Conservation (phyloP, 306 rosid genomes). For the Lathyrus sativus region DNA sequence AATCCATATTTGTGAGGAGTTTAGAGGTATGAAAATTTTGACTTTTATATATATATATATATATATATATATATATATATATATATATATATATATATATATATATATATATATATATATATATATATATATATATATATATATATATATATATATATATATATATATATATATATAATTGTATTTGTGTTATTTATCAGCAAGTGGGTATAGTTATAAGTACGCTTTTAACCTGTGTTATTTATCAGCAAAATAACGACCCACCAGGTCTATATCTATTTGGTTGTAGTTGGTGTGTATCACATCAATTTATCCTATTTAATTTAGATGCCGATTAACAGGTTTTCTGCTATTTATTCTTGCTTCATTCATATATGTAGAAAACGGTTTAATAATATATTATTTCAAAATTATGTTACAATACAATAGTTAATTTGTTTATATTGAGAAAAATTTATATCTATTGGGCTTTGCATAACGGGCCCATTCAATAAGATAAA, state of each 20-base stretch:
- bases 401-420: too few species aligned
- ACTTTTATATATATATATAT: too few species aligned
- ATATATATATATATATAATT: not conserved
- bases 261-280: conserved; percentile 16
- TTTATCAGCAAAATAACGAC: conserved; percentile 4
- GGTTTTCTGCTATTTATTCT: conserved; percentile 11
- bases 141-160: too few species aligned
- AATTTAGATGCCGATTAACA: not conserved
- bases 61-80: too few species aligned
- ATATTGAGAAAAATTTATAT: too few species aligned
- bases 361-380: not conserved
- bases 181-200: conserved; percentile 6
- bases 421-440: too few species aligned
- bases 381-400: too few species aligned
- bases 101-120: too few species aligned
- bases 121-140: too few species aligned
- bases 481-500: too few species aligned
- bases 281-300: conserved; percentile 7
- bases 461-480: too few species aligned
- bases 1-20: conserved; percentile 82
- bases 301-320: conserved; percentile 16
- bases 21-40: conserved; percentile 66
- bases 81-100: too few species aligned
- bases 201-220: not conserved
- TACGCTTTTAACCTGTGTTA: not conserved